Evolutionary conservation across 1,139 yeast species (phyloP).

Genomic region (Schwanniomyces etchellsii): DNA sequence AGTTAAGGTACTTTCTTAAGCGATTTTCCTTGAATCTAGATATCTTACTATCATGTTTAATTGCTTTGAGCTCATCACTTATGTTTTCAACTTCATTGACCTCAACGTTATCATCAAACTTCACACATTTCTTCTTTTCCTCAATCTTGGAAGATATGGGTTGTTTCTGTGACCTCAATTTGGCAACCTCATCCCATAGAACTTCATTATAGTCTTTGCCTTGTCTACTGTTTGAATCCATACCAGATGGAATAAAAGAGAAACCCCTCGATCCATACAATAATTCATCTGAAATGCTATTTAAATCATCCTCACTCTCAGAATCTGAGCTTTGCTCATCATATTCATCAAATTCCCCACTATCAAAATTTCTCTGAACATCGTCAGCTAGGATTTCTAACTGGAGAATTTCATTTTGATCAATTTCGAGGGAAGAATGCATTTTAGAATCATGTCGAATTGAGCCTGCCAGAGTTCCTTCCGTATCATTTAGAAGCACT

Average conservation of each 20-base stretch:
- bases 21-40: conserved; percentile 23
- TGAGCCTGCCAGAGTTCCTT: not conserved
- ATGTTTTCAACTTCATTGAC: conserved; percentile 57
- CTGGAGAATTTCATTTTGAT: conserved; percentile 26
- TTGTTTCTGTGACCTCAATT: conserved; percentile 13
- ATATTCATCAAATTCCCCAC: conserved; percentile 25
- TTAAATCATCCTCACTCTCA: conserved; percentile 32
- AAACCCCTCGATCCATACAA: too few species aligned
- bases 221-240: too few species aligned
- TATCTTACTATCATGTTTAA: conserved; percentile 14
- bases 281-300: conserved; percentile 15
- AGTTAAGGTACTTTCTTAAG: not conserved
- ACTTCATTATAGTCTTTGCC: conserved; percentile 11
- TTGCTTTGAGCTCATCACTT: conserved; percentile 41
- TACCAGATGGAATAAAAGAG: too few species aligned
- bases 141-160: not conserved
- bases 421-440: conserved; percentile 9
- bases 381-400: conserved; percentile 49
- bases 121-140: conserved; percentile 38
- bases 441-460: too few species aligned
- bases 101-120: conserved; percentile 46
- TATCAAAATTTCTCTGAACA: conserved; percentile 25
- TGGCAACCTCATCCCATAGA: conserved; percentile 27
- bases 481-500: conserved; percentile 2
- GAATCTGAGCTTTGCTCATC: conserved; percentile 31